Evolutionary conservation across 2,329 filamentous ascomycete species (phyloP).

Genomic region (Venturia effusa): DNA sequence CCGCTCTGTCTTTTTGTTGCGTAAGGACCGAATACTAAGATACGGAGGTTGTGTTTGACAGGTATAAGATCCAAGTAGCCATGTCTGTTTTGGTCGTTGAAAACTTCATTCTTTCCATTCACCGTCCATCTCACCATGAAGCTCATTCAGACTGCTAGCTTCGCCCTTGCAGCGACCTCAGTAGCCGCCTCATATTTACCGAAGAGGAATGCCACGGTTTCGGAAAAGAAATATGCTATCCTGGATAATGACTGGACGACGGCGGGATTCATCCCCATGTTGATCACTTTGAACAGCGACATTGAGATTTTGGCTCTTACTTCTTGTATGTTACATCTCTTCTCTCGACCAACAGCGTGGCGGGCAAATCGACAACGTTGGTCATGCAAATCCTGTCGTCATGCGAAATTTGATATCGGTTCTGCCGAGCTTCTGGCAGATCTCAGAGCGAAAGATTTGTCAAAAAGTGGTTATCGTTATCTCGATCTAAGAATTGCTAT

Average conservation of each 20-base stretch:
- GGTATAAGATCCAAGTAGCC: neutral
- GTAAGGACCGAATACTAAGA: neutral
- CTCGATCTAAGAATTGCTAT: too few species aligned
- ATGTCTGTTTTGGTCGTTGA: neutral
- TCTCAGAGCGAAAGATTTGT: too few species aligned
- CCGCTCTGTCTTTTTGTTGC: neutral
- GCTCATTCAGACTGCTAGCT: neutral
- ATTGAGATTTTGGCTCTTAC: slow-evolving; percentile 34
- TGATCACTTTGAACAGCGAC: slow-evolving; percentile 34
- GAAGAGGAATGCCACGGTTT: neutral
- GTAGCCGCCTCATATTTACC: neutral
- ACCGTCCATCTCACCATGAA: neutral
- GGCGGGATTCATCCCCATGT: slow-evolving; percentile 32
- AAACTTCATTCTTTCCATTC: neutral
- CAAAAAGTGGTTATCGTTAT: too few species aligned
- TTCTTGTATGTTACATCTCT: slow-evolving; percentile 24
- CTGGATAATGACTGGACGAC: slow-evolving; percentile 38
- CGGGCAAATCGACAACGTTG: too few species aligned
- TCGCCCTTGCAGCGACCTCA: slow-evolving; percentile 1
- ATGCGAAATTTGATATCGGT: too few species aligned
- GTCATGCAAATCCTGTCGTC: too few species aligned
- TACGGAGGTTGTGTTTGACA: neutral
- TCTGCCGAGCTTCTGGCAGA: too few species aligned
- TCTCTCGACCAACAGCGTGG: neutral
- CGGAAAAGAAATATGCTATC: slow-evolving; percentile 23